Base-by-base conservation (phyloP, 148 eudicot species). In the Tetragonia tetragonoides region DNA sequence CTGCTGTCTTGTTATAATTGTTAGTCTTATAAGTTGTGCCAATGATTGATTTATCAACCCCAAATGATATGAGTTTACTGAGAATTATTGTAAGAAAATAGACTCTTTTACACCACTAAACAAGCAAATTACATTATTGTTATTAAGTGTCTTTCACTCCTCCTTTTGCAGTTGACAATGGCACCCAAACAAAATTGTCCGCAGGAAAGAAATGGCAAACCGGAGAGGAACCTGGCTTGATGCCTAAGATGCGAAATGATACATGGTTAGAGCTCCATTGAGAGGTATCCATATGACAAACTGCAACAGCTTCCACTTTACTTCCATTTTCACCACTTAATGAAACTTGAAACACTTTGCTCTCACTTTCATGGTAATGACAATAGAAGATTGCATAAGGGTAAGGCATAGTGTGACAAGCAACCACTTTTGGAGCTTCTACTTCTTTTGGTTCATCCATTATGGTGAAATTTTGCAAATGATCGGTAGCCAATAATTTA, bases 341-440 rank as follows among this genome's bases (percentile, higher is more conserved):
- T 37, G 70, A 63, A 39, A 89, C 87, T 68, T 69, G 71, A 61
- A 74, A 89, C 42, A 87, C 77, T 70, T 53, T 86, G 70, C 84
- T 87, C 40, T 78, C 80, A 44, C 86, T 85, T 64, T 76, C 78
- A 66, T 83, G 89, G 78, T 87, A 77, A 70, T 91, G 95, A 53
- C 95, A 91, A 51, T 91, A 91, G 63, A 81, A 87, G 41, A 91
- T 81, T 6, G 86, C 79, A 67, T 89, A 91, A 20, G 95, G 88
- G 75, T 89, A 91, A n/a, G 95, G 92, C 88, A 89, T 77, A 14
- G 87, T 77, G 60, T 91, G 95, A 70, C 95, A 91, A 39, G 88
- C 87, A 62, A 91, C 86, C 67, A 77, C 70, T 37, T 83, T 89
- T 10, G 88, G 81, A 2, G 89, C 85, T 7, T 34, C 11, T 2